Evolutionary conservation across 805 yeast genomes (phyloP), one percentile per base, ranked within the genome.

Genomic region (Suhomyces sp.): DNA sequence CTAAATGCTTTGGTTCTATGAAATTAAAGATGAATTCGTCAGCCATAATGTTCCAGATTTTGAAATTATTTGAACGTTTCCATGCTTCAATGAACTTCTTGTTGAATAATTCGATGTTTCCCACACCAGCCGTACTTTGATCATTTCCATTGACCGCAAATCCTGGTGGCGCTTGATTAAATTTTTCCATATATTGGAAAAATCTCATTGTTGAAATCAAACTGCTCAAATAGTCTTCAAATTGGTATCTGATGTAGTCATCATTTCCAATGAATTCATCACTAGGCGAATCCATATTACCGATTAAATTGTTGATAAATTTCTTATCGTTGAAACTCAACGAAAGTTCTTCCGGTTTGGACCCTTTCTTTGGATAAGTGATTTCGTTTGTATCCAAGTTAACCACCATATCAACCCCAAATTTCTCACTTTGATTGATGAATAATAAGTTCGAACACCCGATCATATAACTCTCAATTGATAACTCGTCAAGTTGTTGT

Each of bases 361-460:
- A 46, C 5, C 37, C 39, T 8, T 56, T 60, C 11, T 72, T 19
- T 58, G 72, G 44, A 79, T 70, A 50, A 70, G 66, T 46, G 1
- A 68, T 28, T 63, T 68, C 44, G 68, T 68, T 35, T 54, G 72
- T 42, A 79, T 86, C 95, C 28, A 86, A 65, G 50, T 87, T 78
- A 1, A 91, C 77, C 27, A 88, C 58, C 5, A 90, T 49, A 52
- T 91, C 96, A 26, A 87, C 79, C 35, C 76, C 58, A 33, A 70
- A 74, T 1, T 63, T 52, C 38, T 77, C 77, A 45, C 61, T 61
- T 43, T 81, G 87, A 49, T 81, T 82, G 29, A 84, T 62, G 26
- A 93, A 66, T 25, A 93, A 65, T 25, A 90, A 79, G 60, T 93
- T 93, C 4, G 97, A 88, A 26, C 95, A 81, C 1, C 98, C 98